Percentiles rank a stretch among this genome's conserved stretches.
Evolutionary conservation across 768 basidiomycete genomes (phyloP).

Genomic region (Hirschioporus abietinus): DNA sequence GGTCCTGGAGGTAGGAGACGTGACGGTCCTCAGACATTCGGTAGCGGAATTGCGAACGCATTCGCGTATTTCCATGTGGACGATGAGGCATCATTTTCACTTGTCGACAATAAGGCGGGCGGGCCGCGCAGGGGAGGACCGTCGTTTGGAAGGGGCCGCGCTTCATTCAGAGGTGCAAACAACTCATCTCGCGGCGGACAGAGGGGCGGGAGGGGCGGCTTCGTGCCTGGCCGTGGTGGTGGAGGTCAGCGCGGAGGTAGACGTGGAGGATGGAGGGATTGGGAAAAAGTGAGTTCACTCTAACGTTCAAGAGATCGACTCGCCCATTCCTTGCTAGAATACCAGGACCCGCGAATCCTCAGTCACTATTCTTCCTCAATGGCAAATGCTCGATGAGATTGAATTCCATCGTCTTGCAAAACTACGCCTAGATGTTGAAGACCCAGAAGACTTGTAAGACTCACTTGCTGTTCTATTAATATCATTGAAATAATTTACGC

Average conservation of each 20-base stretch:
- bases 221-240: slow-evolving; percentile 26
- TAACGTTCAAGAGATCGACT: neutral
- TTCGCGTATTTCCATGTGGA: slow-evolving; percentile 98
- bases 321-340: slow-evolving; percentile 38
- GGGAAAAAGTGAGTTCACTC: slow-evolving; percentile 74
- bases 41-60: slow-evolving; percentile 83
- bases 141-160: slow-evolving; percentile 43
- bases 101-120: slow-evolving; percentile 85
- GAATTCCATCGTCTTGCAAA: slow-evolving; percentile 92
- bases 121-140: slow-evolving; percentile 65
- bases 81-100: slow-evolving; percentile 93
- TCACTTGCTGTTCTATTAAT: neutral
- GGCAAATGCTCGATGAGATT: slow-evolving; percentile 96
- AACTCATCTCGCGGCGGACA: slow-evolving; percentile 36
- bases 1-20: slow-evolving; percentile 50
- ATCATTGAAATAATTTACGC: neutral
- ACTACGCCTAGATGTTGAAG: slow-evolving; percentile 89
- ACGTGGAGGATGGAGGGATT: slow-evolving; percentile 85
- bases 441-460: slow-evolving; percentile 82
- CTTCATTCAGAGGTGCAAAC: slow-evolving; percentile 34
- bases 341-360: slow-evolving; percentile 88
- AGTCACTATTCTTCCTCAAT: slow-evolving; percentile 86
- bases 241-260: slow-evolving; percentile 52
- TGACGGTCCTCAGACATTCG: slow-evolving; percentile 81
- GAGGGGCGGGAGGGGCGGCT: slow-evolving; percentile 24